Evolutionary conservation across 2,329 filamentous ascomycete species (phyloP), one percentile per base, ranked within the genome.

Genomic region (Ophiosphaerella korrae): DNA sequence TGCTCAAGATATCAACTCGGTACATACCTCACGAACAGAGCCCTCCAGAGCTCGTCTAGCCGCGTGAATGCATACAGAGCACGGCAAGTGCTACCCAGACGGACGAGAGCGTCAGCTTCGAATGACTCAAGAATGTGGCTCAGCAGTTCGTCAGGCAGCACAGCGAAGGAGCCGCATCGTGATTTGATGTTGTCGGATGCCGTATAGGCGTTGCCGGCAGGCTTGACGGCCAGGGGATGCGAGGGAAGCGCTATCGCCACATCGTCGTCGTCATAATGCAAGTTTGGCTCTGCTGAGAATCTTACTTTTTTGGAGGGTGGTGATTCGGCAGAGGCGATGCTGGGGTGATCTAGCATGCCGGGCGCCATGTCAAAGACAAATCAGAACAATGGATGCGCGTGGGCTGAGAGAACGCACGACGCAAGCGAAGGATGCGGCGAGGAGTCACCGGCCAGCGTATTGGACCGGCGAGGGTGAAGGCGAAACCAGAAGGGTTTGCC

Each of bases 31-130:
- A 96, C 81, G 65, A 93, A 95, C 16, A 96, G 74, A 14, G 86
- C 75, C 74, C 94, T 92, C 93, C 93, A 97, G 32, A 97, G 73
- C 64, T 97, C 93, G 58, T 97, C 93, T 41, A 85, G 85, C 42
- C 87, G 81, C 47, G 88, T 89, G 70, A 93, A 95, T 1, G 92
- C 92, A 78, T 92, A 93, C 13, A 97, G 76, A 45, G 90, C 92
- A 71, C 86, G 90, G 78, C 92, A 96, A 5, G 92, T 89, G 48
- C 83, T 83, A 7, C 91, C 90, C 36, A 97, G 76, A 7, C 74
- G 76, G 48, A 87, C 74, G 45, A 97, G 76, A 45, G 80, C 78
- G 8, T 73, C 63, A 42, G 83, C 78, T 63, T 92, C 87, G 39
- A 97, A 79, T 63, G 79, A 84, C 71, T 97, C 93, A 54, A 97